phyloP scores from a whole-genome alignment of 306 rosid species.

The Crotalaria pallida region DNA sequence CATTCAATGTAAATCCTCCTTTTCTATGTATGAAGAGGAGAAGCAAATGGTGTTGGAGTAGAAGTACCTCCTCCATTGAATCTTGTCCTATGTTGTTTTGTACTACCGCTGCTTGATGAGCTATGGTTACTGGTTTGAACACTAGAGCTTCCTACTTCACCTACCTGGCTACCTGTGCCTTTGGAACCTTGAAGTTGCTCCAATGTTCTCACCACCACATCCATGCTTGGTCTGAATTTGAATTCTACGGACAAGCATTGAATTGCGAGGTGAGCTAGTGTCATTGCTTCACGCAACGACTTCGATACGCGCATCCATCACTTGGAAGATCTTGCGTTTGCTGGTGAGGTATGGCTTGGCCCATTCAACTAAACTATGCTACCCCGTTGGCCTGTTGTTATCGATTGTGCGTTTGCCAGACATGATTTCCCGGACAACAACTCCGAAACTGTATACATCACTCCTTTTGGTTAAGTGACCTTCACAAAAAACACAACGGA shows the following conservation, averaged over 20 bases:
- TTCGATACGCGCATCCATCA: constrained; percentile 70
- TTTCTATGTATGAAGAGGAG: constrained; percentile 34
- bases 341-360: constrained; percentile 66
- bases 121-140: constrained; percentile 11
- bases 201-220: constrained; percentile 57
- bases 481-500: constrained; percentile 29
- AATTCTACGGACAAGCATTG: constrained; percentile 59
- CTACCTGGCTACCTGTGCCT: too few relatives aligned
- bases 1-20: neutral
- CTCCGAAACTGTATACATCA: constrained; percentile 89
- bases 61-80: constrained; percentile 19
- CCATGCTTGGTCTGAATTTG: constrained; percentile 63
- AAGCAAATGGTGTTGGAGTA: constrained; percentile 36
- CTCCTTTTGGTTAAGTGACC: constrained; percentile 88
- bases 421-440: constrained; percentile 73
- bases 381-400: constrained; percentile 61
- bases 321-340: constrained; percentile 55
- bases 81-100: constrained; percentile 17
- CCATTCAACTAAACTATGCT: constrained; percentile 77
- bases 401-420: constrained; percentile 73
- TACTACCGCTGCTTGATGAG: constrained; percentile 13
- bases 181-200: constrained; percentile 54
- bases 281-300: constrained; percentile 46
- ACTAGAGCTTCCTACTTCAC: constrained; percentile 1
- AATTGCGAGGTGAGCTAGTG: constrained; percentile 51